phyloP scores from a whole-genome alignment of 1,284 basidiomycete species.

The Mycosarcoma mackinlayi region DNA sequence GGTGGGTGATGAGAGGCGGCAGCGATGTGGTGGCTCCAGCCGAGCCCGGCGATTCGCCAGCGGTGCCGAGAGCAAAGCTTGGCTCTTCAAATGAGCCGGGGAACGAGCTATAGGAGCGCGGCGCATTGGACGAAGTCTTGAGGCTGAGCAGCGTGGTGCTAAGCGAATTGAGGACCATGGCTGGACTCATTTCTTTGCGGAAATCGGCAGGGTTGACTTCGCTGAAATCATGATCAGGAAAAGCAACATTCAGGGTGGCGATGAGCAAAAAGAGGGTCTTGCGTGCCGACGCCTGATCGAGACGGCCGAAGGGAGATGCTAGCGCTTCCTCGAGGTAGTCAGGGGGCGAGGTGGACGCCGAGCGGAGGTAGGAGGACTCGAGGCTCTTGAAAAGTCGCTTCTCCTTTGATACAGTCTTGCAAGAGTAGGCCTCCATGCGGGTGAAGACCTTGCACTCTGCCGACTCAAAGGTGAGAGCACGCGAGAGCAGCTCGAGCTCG shows the following conservation, averaged over 20 bases:
- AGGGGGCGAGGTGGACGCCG: conserved; percentile 63
- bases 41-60: conserved; percentile 27
- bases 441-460: conserved; percentile 91
- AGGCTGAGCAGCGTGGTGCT: conserved; percentile 65
- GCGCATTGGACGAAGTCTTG: conserved; percentile 54
- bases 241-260: conserved; percentile 94
- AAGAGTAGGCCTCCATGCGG: conserved; percentile 95
- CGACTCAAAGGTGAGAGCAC: conserved; percentile 78
- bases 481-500: conserved; percentile 80
- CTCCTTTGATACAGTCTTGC: conserved; percentile 96
- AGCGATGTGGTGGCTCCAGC: conserved; percentile 23
- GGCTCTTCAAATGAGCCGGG: conserved; percentile 60
- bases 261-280: conserved; percentile 95
- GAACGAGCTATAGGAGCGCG: conserved; percentile 56
- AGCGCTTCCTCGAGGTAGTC: conserved; percentile 63
- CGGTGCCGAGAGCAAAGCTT: conserved; percentile 29
- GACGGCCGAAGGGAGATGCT: conserved; percentile 68
- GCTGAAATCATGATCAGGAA: conserved; percentile 97
- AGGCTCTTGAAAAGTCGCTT: conserved; percentile 94
- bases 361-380: conserved; percentile 64
- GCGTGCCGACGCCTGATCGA: conserved; percentile 73
- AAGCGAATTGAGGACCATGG: conserved; percentile 64
- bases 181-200: conserved; percentile 72
- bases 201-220: conserved; percentile 92
- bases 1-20: conserved; percentile 72